These are phyloP conservation scores for Garcia nutans DNA, from an alignment of 345 rosid species.

Conservation along the genomic window DNA sequence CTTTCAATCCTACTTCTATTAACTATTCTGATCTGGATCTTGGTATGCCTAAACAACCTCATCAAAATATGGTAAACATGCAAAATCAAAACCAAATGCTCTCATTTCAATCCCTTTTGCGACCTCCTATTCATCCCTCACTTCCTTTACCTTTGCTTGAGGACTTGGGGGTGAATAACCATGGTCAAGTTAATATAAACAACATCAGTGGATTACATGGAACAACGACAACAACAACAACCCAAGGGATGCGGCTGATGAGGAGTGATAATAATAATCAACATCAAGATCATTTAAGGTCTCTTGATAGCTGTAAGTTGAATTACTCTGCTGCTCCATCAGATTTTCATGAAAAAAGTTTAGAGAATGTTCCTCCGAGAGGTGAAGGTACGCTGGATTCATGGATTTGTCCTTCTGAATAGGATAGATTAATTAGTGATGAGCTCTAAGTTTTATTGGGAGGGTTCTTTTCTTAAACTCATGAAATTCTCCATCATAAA, in stretches of 20 bases:
- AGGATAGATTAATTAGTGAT: constrained; percentile 3
- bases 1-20: constrained; percentile 29
- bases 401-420: constrained; percentile 72
- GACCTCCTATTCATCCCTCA: constrained; percentile 25
- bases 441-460: background rate
- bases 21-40: constrained; percentile 39
- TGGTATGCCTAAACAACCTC: constrained; percentile 32
- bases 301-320: constrained; percentile 39
- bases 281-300: constrained; percentile 27
- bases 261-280: constrained; percentile 4
- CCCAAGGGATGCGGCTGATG: background rate
- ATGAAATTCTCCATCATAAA: background rate
- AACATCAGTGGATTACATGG: constrained; percentile 21
- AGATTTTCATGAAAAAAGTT: constrained; percentile 51
- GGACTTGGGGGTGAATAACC: constrained; percentile 33
- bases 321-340: constrained; percentile 46
- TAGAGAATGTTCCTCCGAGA: constrained; percentile 49
- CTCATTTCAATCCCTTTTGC: constrained; percentile 38
- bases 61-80: constrained; percentile 35
- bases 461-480: background rate
- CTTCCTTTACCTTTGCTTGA: constrained; percentile 30
- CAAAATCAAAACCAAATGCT: constrained; percentile 34
- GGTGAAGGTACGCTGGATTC: constrained; percentile 60
- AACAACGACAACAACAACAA: background rate
- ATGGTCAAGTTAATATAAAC: constrained; percentile 26